A percentile compares a stretch with the other conserved stretches of the same genome.
Evolutionary conservation across 148 eudicot genomes (phyloP).

Genomic region (Rhododendron williamsianum): DNA sequence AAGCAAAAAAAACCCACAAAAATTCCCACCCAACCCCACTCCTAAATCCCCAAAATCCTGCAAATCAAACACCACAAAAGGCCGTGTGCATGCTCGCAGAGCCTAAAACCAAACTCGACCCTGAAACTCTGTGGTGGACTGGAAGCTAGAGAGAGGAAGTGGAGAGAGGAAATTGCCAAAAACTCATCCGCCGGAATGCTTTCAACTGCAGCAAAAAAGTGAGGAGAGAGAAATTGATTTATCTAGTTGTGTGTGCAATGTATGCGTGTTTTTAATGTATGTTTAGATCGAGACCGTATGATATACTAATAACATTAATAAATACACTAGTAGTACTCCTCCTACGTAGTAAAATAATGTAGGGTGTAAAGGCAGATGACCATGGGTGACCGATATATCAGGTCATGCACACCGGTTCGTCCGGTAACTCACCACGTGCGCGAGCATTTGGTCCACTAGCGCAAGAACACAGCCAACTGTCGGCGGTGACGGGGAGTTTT

Average conservation of each 20-base stretch:
- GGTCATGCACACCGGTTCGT: constrained; percentile 8
- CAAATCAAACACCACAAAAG: not conserved
- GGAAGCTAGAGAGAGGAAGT: constrained; percentile 10
- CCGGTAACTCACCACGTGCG: constrained; percentile 28
- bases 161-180: not conserved
- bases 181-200: constrained; percentile 12
- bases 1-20: not conserved
- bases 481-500: not conserved
- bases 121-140: not conserved
- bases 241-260: not conserved
- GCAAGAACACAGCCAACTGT: not conserved
- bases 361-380: not conserved
- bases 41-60: not conserved
- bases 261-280: not conserved
- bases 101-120: constrained; percentile 1
- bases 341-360: not conserved
- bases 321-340: too few relatives aligned
- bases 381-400: not conserved
- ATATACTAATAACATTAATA: not conserved
- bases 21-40: not conserved
- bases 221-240: not conserved
- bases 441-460: not conserved
- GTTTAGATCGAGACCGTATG: not conserved
- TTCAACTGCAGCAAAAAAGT: constrained; percentile 6
- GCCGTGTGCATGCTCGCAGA: not conserved